Base-by-base conservation (phyloP, 768 basidiomycete species). In the Pleurotus ostreatus region DNA sequence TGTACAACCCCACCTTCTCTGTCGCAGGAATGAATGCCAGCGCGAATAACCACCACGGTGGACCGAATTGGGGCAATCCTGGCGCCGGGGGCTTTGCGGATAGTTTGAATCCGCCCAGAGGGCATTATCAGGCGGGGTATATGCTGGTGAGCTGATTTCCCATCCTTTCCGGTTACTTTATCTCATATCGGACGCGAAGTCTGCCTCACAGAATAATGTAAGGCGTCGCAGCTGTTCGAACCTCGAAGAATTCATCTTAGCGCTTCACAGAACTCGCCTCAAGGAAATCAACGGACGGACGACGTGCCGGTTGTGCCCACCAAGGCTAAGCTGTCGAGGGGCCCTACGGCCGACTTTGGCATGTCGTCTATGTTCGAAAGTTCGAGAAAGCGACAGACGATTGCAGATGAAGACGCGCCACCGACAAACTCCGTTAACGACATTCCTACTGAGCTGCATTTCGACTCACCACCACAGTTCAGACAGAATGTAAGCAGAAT, bases 281-380 rank as follows among this genome's bases (percentile, higher is more conserved):
- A 81, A 60, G 80, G 76, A 34, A 79, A 74, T 55, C 84, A 85
- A 65, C 81, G 87, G 25, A 75, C 80, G 12, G 89, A 91, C 58
- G 89, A 92, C 57, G 77, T 82, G 44, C 89, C 89, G 3, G 75
- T 88, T 11, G 84, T 92, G 13, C 84, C 81, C 58, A 90, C 89
- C 0, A 92, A 92, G 65, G 89, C 89, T 20, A 89, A 92, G 66
- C 74, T 89, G 15, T 77, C 86, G 16, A 78, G 86, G 55, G 80
- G 83, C 11, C 75, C 83, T 18, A 76, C 84, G 1, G 79, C 84
- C 15, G 87, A 89, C 58, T 91, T 90, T 71, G 90, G 90, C 2
- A 83, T 88, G 73, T 88, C 89, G 59, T 89, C 89, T 18, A 89
- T 92, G 89, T 91, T 92, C 61, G 83, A 89, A 67, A 89, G 82